Base-by-base conservation (phyloP, 768 basidiomycete species). In the Termitomyces eurrhizus region DNA sequence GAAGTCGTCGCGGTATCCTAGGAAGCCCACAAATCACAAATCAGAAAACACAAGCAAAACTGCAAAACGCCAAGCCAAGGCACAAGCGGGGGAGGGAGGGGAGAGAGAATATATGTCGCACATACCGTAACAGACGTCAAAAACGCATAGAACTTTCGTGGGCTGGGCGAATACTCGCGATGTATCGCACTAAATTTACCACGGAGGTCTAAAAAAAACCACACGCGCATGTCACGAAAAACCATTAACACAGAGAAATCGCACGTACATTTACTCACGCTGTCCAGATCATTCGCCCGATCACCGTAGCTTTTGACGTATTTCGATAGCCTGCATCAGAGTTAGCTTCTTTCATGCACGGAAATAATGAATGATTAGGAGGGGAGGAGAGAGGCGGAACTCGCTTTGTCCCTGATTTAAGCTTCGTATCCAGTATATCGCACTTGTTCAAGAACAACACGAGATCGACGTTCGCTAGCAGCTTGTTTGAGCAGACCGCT, bases 361-460 rank as follows among this genome's bases (percentile, higher is more conserved):
- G 73, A 16, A 71, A 86, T 77, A 64, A 67, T 64, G 54, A 35
- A 46, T 21, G 32, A 21, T 37, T 9, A 16, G 12, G 41, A 29
- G 46, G 46, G 21, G 21, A 29, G 53, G 33, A 50, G 32, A 57
- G 48, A 26, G 2, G 53, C 11, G 12, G 9, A 1, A 56, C 64
- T 24, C 51, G 66, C 68, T 44, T 62, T 24, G 83, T 73, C 0
- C 85, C 85, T 1, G 68, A 67, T 26, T 78, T 77, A 44, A 93
- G 75, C 73, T 93, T 93, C 58, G 76, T 68, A 49, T 88, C 86
- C 44, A 93, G 75, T 58, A 93, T 88, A 71, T 93, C 91, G 66
- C 92, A 92, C 68, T 94, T 94, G 78, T 93, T 93, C 56, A 94
- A 80, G 78, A 93, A 94, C 32, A 93, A 78, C 55, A 93, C 86